These are phyloP conservation scores for Neurospora tetraspora DNA, from an alignment of 495 filamentous ascomycete species.

Conservation along the genomic window DNA sequence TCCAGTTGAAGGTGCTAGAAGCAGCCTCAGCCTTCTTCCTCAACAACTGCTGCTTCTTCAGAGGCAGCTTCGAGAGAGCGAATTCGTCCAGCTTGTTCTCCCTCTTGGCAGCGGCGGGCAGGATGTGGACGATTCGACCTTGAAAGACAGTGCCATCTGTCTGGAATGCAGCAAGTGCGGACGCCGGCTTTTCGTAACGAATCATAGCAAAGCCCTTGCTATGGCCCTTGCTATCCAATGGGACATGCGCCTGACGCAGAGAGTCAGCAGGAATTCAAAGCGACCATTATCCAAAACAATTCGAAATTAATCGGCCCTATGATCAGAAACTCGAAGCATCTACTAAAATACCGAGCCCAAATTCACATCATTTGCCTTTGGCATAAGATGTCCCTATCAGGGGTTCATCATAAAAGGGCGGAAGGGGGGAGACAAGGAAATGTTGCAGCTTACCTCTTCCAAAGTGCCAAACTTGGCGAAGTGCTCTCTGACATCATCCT, in stretches of 20 bases:
- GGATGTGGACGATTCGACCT: constrained; percentile 80
- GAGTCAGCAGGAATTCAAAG: constrained; percentile 21
- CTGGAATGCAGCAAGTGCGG: constrained; percentile 68
- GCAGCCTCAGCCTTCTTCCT: constrained; percentile 71
- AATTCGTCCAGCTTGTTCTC: constrained; percentile 78
- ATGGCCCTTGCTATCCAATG: constrained; percentile 52
- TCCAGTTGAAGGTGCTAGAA: constrained; percentile 83
- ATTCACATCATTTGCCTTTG: constrained; percentile 47
- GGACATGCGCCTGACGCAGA: constrained; percentile 61
- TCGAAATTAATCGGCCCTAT: constrained; percentile 19
- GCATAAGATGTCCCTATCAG: constrained; percentile 99
- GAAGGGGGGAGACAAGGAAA: constrained; percentile 12
- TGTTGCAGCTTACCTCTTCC: constrained; percentile 65
- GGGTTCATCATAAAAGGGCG: constrained; percentile 70
- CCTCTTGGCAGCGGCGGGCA: constrained; percentile 71
- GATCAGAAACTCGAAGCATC: constrained; percentile 47
- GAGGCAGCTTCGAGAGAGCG: constrained; percentile 73
- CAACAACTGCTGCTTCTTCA: constrained; percentile 88
- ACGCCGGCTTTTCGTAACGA: constrained; percentile 56
- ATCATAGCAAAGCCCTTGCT: constrained; percentile 88
- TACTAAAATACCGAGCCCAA: constrained; percentile 56
- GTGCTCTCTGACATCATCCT: constrained; percentile 61
- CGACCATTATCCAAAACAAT: constrained; percentile 9
- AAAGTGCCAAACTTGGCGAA: constrained; percentile 64
- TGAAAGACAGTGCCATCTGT: constrained; percentile 80